Conservation (phyloP, 371 early-diverging fungal species). For the Syncephalastrum contaminatum region DNA sequence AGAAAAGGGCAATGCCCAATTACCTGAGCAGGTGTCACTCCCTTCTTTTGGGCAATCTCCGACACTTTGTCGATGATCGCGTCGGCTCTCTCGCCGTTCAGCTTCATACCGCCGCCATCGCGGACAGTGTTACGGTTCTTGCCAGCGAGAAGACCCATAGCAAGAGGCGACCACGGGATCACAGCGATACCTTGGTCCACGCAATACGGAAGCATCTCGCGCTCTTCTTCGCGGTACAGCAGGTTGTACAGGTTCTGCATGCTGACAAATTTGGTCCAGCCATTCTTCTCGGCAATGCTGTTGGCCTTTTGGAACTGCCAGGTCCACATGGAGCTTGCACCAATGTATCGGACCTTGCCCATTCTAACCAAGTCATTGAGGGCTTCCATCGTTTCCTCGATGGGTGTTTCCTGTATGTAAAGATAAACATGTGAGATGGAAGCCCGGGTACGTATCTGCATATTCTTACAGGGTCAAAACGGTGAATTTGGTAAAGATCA, state of each 20-base stretch:
- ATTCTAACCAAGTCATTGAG: conserved; percentile 48
- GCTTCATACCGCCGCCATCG: conserved; percentile 7
- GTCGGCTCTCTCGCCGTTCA: conserved; percentile 9
- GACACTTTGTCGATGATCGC: conserved; percentile 34
- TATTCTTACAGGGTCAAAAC: conserved; percentile 27
- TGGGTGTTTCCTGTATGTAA: conserved; percentile 19
- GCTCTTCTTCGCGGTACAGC: conserved; percentile 62
- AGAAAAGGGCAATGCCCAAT: no score
- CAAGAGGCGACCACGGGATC: conserved; percentile 58
- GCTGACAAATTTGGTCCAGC: conserved; percentile 52
- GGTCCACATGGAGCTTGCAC: conserved; percentile 28
- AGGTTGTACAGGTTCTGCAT: conserved; percentile 57
- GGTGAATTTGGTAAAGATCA: conserved; percentile 63
- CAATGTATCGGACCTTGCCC: conserved; percentile 53
- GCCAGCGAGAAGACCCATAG: conserved; percentile 33
- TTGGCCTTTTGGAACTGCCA: conserved; percentile 50
- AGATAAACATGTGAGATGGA: no score
- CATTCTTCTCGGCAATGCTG: conserved; percentile 42
- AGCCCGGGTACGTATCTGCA: no score
- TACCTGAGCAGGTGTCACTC: conserved; percentile 36
- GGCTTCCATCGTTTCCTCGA: conserved; percentile 58
- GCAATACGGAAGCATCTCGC: conserved; percentile 57
- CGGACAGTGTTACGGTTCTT: conserved; percentile 25
- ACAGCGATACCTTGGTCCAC: conserved; percentile 38
- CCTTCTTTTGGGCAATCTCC: conserved; percentile 44